Percentiles rank a stretch among this genome's conserved stretches.
These are phyloP conservation scores for Ophiocordyceps sinensis DNA, from an alignment of 2,329 filamentous ascomycete genomes.

Conservation along the genomic window DNA sequence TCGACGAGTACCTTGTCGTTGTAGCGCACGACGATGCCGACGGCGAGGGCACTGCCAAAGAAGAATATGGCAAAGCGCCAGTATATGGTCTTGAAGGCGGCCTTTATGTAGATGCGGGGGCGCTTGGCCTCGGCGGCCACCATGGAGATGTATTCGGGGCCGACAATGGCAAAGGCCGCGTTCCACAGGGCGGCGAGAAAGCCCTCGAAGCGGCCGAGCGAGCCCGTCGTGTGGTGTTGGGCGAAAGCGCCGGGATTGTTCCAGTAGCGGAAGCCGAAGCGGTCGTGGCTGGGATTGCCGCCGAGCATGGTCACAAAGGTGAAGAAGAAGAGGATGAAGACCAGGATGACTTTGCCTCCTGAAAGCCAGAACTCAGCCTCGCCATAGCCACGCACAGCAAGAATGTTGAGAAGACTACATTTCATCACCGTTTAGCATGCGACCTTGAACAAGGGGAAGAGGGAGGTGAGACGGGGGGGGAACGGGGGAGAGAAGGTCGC, in stretches of 20 bases:
- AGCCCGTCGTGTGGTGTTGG: slow-evolving; percentile 41
- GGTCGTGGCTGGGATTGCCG: slow-evolving; percentile 55
- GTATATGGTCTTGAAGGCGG: slow-evolving; percentile 60
- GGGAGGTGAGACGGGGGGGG: not conserved
- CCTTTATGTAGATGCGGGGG: slow-evolving; percentile 48
- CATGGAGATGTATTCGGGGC: slow-evolving; percentile 53
- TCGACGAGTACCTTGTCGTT: slow-evolving; percentile 39
- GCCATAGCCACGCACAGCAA: slow-evolving; percentile 52
- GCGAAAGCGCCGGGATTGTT: slow-evolving; percentile 26
- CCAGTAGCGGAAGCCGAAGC: slow-evolving; percentile 60
- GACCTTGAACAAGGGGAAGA: slow-evolving; percentile 2
- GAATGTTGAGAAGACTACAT: slow-evolving; percentile 41
- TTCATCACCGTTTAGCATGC: slow-evolving; percentile 13
- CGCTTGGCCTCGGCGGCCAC: slow-evolving; percentile 57
- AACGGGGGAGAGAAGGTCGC: not conserved
- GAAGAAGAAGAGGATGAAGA: slow-evolving; percentile 53
- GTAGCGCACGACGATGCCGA: slow-evolving; percentile 52
- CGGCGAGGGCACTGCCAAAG: slow-evolving; percentile 49
- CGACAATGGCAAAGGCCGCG: slow-evolving; percentile 48
- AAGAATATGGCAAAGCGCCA: slow-evolving; percentile 60
- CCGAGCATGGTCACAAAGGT: slow-evolving; percentile 73
- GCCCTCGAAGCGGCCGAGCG: slow-evolving; percentile 53
- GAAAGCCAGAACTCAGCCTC: slow-evolving; percentile 60
- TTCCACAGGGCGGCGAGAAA: slow-evolving; percentile 55
- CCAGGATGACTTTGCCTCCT: slow-evolving; percentile 49